Percentiles rank a stretch among this genome's conserved stretches.
phyloP scores from a whole-genome alignment of 306 rosid genomes.

The Arachis stenosperma region DNA sequence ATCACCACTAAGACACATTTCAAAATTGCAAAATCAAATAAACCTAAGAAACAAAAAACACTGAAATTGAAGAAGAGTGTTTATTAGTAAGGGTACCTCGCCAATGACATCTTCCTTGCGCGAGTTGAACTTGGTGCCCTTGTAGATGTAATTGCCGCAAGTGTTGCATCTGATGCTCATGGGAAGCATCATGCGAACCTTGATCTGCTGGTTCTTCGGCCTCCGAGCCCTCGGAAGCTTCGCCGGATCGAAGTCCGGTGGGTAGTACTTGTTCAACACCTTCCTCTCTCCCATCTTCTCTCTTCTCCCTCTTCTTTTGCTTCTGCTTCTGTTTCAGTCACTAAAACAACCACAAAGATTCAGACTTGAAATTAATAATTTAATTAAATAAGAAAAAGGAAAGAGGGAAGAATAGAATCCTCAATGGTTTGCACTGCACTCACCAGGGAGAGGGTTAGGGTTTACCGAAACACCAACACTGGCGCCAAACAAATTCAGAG shows the following conservation, averaged over 20 bases:
- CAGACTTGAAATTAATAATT: no score
- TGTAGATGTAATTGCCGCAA: slow-evolving; percentile 60
- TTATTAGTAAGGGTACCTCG: slow-evolving; percentile 34
- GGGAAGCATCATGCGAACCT: slow-evolving; percentile 98
- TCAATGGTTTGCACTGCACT: no score
- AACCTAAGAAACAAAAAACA: neutral
- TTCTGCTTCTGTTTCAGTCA: neutral
- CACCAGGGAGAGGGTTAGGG: no score
- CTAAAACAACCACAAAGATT: neutral
- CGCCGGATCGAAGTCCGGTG: slow-evolving; percentile 90
- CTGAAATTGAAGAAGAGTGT: neutral
- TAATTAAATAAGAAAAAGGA: no score
- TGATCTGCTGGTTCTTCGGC: slow-evolving; percentile 85
- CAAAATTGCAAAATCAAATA: neutral
- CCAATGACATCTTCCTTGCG: slow-evolving; percentile 56
- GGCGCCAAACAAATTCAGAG: no score
- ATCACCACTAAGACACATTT: neutral
- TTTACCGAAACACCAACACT: no score
- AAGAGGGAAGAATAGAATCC: neutral
- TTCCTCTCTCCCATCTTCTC: slow-evolving; percentile 87
- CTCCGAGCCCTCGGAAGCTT: slow-evolving; percentile 73
- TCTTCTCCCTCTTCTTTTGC: slow-evolving; percentile 27
- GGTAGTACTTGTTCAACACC: slow-evolving; percentile 90
- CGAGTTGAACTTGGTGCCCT: slow-evolving; percentile 57
- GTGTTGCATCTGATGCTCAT: slow-evolving; percentile 97